Percentiles rank a stretch among this genome's conserved stretches.
Conservation (phyloP, 805 yeast genomes). For the Metschnikowia hibisci region DNA sequence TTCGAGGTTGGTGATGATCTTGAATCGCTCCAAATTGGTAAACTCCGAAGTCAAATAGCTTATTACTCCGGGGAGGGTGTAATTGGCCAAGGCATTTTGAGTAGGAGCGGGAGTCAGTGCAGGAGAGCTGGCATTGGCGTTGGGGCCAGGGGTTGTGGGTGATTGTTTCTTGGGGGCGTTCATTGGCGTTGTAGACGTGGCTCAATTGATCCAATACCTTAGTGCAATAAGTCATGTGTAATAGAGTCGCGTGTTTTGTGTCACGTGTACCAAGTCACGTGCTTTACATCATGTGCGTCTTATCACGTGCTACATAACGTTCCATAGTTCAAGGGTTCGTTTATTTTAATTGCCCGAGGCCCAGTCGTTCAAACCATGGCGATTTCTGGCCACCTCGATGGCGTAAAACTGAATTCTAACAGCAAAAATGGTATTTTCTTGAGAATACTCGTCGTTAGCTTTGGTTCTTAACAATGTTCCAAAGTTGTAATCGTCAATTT, state of each 20-base stretch:
- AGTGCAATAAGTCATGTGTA: neutral
- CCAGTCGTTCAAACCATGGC: conserved; percentile 91
- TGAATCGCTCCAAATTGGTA: conserved; percentile 39
- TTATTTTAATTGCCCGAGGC: conserved; percentile 27
- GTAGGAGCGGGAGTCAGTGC: neutral
- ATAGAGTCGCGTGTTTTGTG: conserved; percentile 1
- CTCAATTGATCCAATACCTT: neutral
- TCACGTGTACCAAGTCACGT: neutral
- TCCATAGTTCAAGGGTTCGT: neutral
- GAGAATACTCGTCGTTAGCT: conserved; percentile 68
- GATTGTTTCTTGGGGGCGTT: conserved; percentile 2
- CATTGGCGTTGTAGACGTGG: neutral
- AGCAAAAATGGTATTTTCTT: conserved; percentile 80
- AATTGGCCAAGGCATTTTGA: conserved; percentile 24
- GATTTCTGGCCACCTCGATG: conserved; percentile 90
- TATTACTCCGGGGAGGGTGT: conserved; percentile 57
- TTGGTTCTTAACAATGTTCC: conserved; percentile 88
- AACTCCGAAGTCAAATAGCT: conserved; percentile 57
- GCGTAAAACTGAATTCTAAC: conserved; percentile 95
- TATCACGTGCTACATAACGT: neutral
- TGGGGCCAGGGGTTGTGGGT: neutral
- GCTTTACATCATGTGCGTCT: neutral
- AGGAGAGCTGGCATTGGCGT: neutral
- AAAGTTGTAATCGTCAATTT: conserved; percentile 87
- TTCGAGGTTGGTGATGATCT: conserved; percentile 51